phyloP scores from a whole-genome alignment of 352 stramenopile genomes.

The Phytophthora meadii region DNA sequence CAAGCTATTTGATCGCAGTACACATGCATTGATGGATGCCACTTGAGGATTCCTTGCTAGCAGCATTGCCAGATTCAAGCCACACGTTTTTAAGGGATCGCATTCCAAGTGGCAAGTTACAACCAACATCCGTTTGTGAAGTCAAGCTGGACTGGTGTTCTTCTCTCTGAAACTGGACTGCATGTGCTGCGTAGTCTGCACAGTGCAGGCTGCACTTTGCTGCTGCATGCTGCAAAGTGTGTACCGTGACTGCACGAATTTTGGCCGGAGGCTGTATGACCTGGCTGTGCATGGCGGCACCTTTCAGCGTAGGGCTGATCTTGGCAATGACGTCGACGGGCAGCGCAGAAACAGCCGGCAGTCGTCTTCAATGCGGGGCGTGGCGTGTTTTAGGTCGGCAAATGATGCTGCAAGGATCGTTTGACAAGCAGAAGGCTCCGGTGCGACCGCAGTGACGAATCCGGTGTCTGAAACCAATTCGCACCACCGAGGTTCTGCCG shows the following conservation, averaged over 20 bases:
- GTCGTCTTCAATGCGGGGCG: constrained; percentile 16
- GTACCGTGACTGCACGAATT: constrained; percentile 10
- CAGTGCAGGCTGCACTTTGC: too few species aligned
- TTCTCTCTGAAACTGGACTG: too few species aligned
- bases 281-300: constrained; percentile 13
- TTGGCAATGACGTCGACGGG: constrained; percentile 32
- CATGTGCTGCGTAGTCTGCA: too few species aligned
- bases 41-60: too few species aligned
- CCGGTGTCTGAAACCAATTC: background rate
- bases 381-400: constrained; percentile 25
- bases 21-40: too few species aligned
- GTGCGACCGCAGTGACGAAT: constrained; percentile 8
- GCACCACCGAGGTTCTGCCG: constrained; percentile 14
- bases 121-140: too few species aligned
- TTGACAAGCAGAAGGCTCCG: constrained; percentile 12
- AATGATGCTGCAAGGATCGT: constrained; percentile 38
- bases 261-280: constrained; percentile 2
- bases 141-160: too few species aligned
- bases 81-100: too few species aligned
- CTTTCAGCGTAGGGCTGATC: constrained; percentile 4
- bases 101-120: too few species aligned
- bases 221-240: background rate
- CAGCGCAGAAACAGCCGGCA: constrained; percentile 27
- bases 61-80: too few species aligned
- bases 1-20: too few species aligned